Evolutionary conservation across 2,329 filamentous ascomycete genomes (phyloP).

Genomic region (Blastomyces silverae): DNA sequence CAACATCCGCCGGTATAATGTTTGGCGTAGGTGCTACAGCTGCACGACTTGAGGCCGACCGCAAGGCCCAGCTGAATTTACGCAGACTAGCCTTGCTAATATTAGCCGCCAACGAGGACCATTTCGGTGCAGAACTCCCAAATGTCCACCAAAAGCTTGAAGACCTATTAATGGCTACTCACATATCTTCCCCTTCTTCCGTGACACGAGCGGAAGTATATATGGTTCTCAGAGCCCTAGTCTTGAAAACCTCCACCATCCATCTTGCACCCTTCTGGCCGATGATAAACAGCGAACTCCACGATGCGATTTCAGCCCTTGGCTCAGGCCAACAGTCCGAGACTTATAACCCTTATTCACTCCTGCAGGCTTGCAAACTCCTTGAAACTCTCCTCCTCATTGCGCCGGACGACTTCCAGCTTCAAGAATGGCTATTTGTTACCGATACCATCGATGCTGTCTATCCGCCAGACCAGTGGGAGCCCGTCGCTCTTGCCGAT

Average conservation of each 20-base stretch:
- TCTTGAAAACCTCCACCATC: slow-evolving; percentile 69
- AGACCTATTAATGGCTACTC: slow-evolving; percentile 75
- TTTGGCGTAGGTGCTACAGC: slow-evolving; percentile 97
- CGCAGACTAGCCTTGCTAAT: slow-evolving; percentile 74
- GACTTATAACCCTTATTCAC: slow-evolving; percentile 65
- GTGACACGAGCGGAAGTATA: slow-evolving; percentile 83
- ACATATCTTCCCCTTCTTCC: slow-evolving; percentile 85
- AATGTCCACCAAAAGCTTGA: slow-evolving; percentile 74
- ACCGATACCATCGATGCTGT: slow-evolving; percentile 96
- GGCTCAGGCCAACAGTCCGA: slow-evolving; percentile 64
- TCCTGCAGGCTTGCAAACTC: slow-evolving; percentile 89
- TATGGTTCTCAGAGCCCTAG: slow-evolving; percentile 74
- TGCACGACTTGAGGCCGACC: slow-evolving; percentile 87
- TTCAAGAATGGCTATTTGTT: slow-evolving; percentile 97
- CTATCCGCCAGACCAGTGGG: slow-evolving; percentile 65
- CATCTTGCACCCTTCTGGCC: slow-evolving; percentile 87
- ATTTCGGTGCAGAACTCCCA: slow-evolving; percentile 69
- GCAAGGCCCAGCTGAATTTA: slow-evolving; percentile 83
- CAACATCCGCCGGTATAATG: slow-evolving; percentile 89
- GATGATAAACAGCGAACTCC: slow-evolving; percentile 76
- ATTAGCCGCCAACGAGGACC: slow-evolving; percentile 67
- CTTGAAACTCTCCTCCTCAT: slow-evolving; percentile 81
- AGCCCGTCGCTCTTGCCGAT: slow-evolving; percentile 71
- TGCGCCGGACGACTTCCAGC: slow-evolving; percentile 90
- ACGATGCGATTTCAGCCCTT: slow-evolving; percentile 69